Conservation (phyloP, 108 stramenopile genomes). For the Pseudonitzschia pungens region DNA sequence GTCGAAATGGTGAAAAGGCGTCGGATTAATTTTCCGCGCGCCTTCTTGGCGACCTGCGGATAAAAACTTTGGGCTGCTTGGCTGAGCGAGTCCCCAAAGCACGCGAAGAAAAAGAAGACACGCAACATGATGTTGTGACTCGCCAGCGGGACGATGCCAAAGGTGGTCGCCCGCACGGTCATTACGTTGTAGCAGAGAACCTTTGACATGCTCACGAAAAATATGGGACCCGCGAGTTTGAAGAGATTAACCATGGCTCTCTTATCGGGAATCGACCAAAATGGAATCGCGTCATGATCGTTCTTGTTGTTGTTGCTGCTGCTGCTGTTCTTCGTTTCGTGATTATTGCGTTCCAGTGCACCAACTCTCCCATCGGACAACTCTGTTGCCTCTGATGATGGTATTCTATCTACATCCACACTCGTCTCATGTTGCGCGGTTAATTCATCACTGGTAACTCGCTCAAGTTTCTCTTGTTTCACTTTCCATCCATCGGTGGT, state of each 20-base stretch:
- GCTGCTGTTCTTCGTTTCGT: background rate
- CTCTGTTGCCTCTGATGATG: background rate
- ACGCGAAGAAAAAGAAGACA: slow-evolving; percentile 91
- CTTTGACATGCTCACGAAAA: slow-evolving; percentile 78
- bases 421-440: background rate
- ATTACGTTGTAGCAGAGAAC: slow-evolving; percentile 76
- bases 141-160: slow-evolving; percentile 78
- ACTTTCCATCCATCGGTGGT: slow-evolving; percentile 56
- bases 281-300: slow-evolving; percentile 44
- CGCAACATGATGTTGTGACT: slow-evolving; percentile 87
- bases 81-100: slow-evolving; percentile 85
- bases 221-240: slow-evolving; percentile 80
- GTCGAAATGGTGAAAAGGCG: slow-evolving; percentile 28
- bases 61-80: slow-evolving; percentile 90
- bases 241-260: slow-evolving; percentile 55
- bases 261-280: slow-evolving; percentile 62
- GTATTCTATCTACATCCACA: background rate
- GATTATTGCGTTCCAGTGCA: background rate
- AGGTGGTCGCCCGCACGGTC: slow-evolving; percentile 69
- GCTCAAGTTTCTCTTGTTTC: slow-evolving; percentile 24
- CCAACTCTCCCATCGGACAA: background rate
- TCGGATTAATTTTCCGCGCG: slow-evolving; percentile 16
- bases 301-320: slow-evolving; percentile 12
- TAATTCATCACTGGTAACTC: background rate
- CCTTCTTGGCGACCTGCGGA: slow-evolving; percentile 58